Conservation (phyloP, 169 alveolate species). For the Plasmodium malariae region DNA sequence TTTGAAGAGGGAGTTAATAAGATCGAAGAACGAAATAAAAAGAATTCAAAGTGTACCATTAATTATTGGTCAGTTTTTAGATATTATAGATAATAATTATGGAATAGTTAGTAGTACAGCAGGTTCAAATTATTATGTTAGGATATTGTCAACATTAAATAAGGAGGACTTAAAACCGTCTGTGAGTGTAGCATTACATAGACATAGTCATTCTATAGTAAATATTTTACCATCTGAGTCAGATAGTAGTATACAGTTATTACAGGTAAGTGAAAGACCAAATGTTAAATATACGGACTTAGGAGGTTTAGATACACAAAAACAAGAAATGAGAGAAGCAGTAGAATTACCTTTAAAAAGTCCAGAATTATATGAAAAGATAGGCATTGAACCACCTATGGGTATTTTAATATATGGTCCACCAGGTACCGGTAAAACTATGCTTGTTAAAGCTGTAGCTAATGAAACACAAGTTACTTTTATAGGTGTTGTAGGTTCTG, state of each 20-base stretch:
- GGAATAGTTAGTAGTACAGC: conserved; percentile 98
- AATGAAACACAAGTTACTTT: conserved; percentile 97
- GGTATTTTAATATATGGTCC: conserved; percentile 99
- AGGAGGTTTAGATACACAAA: conserved; percentile 98
- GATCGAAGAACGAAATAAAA: conserved; percentile 98
- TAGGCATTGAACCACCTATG: conserved; percentile 99
- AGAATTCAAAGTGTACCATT: conserved; percentile 98
- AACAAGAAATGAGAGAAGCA: conserved; percentile 99
- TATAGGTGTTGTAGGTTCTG: conserved; percentile 98
- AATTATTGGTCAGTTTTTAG: conserved; percentile 98
- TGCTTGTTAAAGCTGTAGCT: conserved; percentile 99
- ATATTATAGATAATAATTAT: conserved; percentile 97
- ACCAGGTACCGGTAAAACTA: conserved; percentile 99
- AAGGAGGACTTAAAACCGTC: conserved; percentile 98
- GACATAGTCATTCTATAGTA: conserved; percentile 99
- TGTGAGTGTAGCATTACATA: conserved; percentile 98
- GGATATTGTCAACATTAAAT: conserved; percentile 98
- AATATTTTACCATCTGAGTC: conserved; percentile 99
- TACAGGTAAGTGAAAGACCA: conserved; percentile 98
- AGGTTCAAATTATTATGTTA: conserved; percentile 97
- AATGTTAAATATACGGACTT: conserved; percentile 99
- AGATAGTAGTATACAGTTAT: conserved; percentile 97
- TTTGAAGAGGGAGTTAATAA: conserved; percentile 96
- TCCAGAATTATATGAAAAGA: conserved; percentile 98
- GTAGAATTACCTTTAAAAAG: conserved; percentile 99